Percentiles rank a stretch among this genome's conserved stretches.
These are phyloP conservation scores for Phytophthora syringae DNA, from an alignment of 352 stramenopile species.

Conservation along the genomic window DNA sequence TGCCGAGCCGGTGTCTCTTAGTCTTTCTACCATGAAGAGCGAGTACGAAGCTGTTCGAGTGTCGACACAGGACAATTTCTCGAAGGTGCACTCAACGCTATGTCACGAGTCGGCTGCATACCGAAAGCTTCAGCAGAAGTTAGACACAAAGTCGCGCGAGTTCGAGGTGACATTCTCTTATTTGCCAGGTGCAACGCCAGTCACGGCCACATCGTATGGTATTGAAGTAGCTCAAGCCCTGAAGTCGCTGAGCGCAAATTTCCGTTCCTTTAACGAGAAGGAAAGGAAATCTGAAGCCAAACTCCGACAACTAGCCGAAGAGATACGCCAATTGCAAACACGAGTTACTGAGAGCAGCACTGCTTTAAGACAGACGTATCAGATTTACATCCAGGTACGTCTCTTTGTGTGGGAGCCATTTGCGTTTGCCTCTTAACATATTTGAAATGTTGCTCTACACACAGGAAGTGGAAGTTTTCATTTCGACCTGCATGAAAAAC, in stretches of 20 bases:
- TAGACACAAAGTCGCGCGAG: constrained; percentile 59
- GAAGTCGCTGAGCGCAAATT: constrained; percentile 35
- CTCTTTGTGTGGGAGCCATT: neutral
- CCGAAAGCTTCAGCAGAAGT: constrained; percentile 66
- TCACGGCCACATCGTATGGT: constrained; percentile 22
- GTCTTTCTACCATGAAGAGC: constrained; percentile 78
- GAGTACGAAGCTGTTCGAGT: constrained; percentile 72
- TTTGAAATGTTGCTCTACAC: constrained; percentile 20
- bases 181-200: constrained; percentile 30
- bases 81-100: constrained; percentile 52
- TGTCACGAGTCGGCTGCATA: constrained; percentile 53
- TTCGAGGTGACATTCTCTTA: constrained; percentile 40
- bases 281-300: constrained; percentile 52
- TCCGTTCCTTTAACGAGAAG: constrained; percentile 38
- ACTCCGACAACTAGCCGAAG: constrained; percentile 52
- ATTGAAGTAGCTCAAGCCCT: constrained; percentile 41
- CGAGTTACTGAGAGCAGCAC: constrained; percentile 43
- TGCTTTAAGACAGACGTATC: constrained; percentile 50
- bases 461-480: constrained; percentile 78
- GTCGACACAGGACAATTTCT: constrained; percentile 71
- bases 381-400: constrained; percentile 68
- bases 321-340: constrained; percentile 48
- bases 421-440: neutral
- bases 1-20: constrained; percentile 72
- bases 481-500: constrained; percentile 87